Base-by-base conservation (phyloP, 2,329 filamentous ascomycete species). In the Onygenales sp. region DNA sequence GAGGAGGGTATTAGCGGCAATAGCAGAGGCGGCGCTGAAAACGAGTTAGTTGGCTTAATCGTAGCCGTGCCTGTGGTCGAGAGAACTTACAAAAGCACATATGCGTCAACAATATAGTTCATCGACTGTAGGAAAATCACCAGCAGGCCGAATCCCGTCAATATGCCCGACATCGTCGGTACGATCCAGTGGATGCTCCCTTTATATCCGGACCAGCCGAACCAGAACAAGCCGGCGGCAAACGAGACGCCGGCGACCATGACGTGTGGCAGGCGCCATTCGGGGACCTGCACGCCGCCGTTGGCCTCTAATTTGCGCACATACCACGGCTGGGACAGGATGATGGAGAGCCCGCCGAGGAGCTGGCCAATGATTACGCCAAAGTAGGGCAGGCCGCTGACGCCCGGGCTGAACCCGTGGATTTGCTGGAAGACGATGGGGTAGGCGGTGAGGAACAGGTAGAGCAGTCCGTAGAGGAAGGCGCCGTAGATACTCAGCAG, bases 1-100 rank as follows among this genome's bases (percentile, higher is more conserved):
- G 39, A 77, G 63, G 57, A 78, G 72, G 2, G 75, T 77, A 54
- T 78, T 77, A 32, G 74, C 75, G 8, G 74, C 72, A 32, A 77
- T 71, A 7, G 75, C 75, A 10, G 71, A 75, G 2, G 75, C 75
- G n/a, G 75, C 74, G 57, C 74, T 72, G 55, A 31, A 14, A 11
- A 32, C 40, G 21, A 17, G n/a, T 27, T 14, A 55, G 47, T 51
- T 17, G 14, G 14, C 2, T 45, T 33, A 31, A 31, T 13, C 32
- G 0, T 32, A 46, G 33, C 51, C 37, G 39, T n/a, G 46, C 13
- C 21, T 27, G 44, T 36, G 27, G 11, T 11, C 32, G 17, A 47
- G 27, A 4, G 8, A 37, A 61, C 61, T 31, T 55, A 63, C 61
- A 62, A 73, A 13, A 65, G 57, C 14, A 60, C 51, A 57, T 65